phyloP scores from a whole-genome alignment of 768 basidiomycete species.

The Chalciporus chontae region DNA sequence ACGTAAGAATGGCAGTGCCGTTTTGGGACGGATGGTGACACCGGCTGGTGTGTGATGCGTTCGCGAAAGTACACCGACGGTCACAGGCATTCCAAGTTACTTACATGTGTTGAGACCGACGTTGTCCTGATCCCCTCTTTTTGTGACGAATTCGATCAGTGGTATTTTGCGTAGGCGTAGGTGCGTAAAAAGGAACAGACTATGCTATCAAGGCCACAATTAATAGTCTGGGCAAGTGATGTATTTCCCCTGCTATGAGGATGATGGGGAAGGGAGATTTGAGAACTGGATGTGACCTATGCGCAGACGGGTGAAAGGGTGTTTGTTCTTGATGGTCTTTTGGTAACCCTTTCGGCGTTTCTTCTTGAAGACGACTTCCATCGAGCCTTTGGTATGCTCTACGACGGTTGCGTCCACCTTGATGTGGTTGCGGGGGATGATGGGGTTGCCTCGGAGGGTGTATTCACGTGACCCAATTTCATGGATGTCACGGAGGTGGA shows the following conservation, averaged over 20 bases:
- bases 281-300: conserved; percentile 74
- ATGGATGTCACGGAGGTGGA: conserved; percentile 81
- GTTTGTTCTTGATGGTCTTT: conserved; percentile 90
- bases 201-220: too few relatives aligned
- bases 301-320: conserved; percentile 91
- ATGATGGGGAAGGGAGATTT: conserved; percentile 27
- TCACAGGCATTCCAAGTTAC: too few relatives aligned
- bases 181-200: not conserved
- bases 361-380: conserved; percentile 93
- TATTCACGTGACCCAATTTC: conserved; percentile 96
- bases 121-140: too few relatives aligned
- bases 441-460: conserved; percentile 78
- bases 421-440: conserved; percentile 62
- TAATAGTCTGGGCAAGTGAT: too few relatives aligned
- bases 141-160: too few relatives aligned
- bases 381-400: conserved; percentile 92
- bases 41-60: too few relatives aligned
- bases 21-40: too few relatives aligned
- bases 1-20: too few relatives aligned
- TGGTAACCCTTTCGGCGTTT: conserved; percentile 98
- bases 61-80: too few relatives aligned
- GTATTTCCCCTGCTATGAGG: conserved; percentile 18
- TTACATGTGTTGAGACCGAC: too few relatives aligned
- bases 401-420: conserved; percentile 87
- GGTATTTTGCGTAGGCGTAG: too few relatives aligned